Conservation (phyloP, 345 rosid genomes). For the Salix koriyanagi region DNA sequence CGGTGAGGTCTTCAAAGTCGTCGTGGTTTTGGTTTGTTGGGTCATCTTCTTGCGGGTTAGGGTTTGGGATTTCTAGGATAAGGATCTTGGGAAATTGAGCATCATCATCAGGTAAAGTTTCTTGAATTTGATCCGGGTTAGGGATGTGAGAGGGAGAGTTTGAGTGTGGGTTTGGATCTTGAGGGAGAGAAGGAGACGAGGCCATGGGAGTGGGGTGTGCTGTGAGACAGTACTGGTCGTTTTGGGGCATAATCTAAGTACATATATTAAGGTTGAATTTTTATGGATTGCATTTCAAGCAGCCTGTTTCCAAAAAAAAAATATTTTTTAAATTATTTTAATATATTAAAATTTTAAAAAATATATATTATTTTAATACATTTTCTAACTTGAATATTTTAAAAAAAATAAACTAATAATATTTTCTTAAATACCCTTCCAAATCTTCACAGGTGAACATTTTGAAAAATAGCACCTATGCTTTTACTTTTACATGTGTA, state of each 20-base stretch:
- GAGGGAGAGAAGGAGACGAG: background rate
- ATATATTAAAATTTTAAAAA: no score
- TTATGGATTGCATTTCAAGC: no score
- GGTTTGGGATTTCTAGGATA: constrained; percentile 12
- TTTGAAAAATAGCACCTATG: no score
- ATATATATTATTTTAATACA: no score
- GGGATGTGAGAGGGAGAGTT: background rate
- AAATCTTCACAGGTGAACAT: no score
- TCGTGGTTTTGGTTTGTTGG: constrained; percentile 1
- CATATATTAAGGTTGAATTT: background rate
- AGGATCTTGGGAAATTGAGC: constrained; percentile 13
- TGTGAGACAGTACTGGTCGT: background rate
- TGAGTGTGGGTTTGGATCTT: background rate
- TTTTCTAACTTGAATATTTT: no score
- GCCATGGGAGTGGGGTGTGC: background rate
- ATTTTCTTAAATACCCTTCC: no score
- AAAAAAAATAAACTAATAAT: no score
- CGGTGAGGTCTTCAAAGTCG: constrained; percentile 12
- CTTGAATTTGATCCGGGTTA: background rate
- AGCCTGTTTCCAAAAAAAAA: no score
- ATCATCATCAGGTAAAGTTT: background rate
- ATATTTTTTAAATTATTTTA: no score
- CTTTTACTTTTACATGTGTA: no score
- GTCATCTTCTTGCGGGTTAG: constrained; percentile 8
- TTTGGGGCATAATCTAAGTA: background rate